Evolutionary conservation across 805 yeast species (phyloP).

Genomic region (Clavispora asparagi): DNA sequence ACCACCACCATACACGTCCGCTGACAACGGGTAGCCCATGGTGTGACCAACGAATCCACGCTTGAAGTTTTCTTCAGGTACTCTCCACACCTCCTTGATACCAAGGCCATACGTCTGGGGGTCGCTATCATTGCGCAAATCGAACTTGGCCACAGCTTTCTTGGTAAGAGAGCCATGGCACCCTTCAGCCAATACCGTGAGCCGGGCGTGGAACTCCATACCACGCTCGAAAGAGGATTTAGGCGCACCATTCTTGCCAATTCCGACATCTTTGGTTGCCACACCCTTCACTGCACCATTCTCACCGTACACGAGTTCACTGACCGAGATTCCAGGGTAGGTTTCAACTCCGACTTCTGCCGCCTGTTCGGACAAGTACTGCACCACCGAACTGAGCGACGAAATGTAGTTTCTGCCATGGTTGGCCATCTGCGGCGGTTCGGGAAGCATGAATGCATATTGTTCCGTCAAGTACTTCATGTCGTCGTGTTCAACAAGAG

Average conservation of each 20-base stretch:
- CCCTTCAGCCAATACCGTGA: conserved; percentile 94
- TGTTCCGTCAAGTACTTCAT: conserved; percentile 65
- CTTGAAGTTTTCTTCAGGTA: conserved; percentile 71
- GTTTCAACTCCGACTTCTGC: conserved; percentile 92
- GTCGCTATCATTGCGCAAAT: conserved; percentile 57
- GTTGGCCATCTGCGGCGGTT: conserved; percentile 88
- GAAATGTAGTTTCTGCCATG: conserved; percentile 79
- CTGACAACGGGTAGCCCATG: conserved; percentile 78
- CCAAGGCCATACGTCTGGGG: conserved; percentile 96
- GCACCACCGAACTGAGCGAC: conserved; percentile 74
- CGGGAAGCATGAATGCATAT: conserved; percentile 70
- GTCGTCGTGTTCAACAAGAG: conserved; percentile 69
- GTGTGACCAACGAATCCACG: conserved; percentile 82
- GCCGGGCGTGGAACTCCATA: conserved; percentile 91
- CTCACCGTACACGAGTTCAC: conserved; percentile 61
- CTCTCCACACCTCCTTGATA: conserved; percentile 96
- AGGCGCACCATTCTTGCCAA: conserved; percentile 69
- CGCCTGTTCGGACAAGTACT: conserved; percentile 80
- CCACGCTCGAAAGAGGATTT: conserved; percentile 89
- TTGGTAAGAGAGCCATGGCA: conserved; percentile 94
- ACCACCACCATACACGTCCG: conserved; percentile 89
- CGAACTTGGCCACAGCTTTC: conserved; percentile 62
- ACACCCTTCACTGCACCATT: conserved; percentile 72
- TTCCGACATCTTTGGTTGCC: conserved; percentile 91
- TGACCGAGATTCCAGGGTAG: conserved; percentile 85